Evolutionary conservation across 768 basidiomycete species (phyloP).

Genomic region (Clavulina sp.): DNA sequence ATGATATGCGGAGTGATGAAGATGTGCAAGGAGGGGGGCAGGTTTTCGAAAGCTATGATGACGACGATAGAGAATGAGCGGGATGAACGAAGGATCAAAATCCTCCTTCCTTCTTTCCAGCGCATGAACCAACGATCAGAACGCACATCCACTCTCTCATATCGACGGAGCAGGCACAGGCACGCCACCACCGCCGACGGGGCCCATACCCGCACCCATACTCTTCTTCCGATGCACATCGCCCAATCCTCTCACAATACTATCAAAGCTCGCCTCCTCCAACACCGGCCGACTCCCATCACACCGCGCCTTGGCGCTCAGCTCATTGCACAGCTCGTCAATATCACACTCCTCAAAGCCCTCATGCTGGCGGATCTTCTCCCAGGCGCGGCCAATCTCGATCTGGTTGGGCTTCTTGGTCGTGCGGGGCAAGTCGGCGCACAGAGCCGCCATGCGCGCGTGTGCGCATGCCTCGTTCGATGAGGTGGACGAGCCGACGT

Average conservation of each 20-base stretch:
- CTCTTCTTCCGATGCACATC: too few relatives aligned
- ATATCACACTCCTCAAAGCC: conserved; percentile 48
- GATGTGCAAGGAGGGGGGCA: too few relatives aligned
- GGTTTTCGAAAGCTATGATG: too few relatives aligned
- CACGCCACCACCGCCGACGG: too few relatives aligned
- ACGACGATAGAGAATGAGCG: too few relatives aligned
- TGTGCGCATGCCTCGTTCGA: neutral
- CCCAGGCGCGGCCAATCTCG: conserved; percentile 65
- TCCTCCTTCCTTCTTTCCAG: too few relatives aligned
- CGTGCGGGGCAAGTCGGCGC: conserved; percentile 43
- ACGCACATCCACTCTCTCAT: too few relatives aligned
- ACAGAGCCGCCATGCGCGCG: conserved; percentile 11
- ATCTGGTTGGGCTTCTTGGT: conserved; percentile 53
- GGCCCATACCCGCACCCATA: too few relatives aligned
- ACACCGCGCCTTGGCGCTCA: conserved; percentile 65
- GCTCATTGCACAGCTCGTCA: conserved; percentile 60
- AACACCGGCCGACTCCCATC: conserved; percentile 73
- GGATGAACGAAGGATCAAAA: too few relatives aligned
- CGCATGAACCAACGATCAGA: too few relatives aligned
- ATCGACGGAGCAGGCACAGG: too few relatives aligned
- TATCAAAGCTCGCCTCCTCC: conserved; percentile 17
- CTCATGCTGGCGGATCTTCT: conserved; percentile 49
- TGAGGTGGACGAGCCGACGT: conserved; percentile 25
- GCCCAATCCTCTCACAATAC: neutral
- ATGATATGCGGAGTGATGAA: too few relatives aligned